phyloP scores from a whole-genome alignment of 2,329 filamentous ascomycete genomes.

The Aspergillus latus region DNA sequence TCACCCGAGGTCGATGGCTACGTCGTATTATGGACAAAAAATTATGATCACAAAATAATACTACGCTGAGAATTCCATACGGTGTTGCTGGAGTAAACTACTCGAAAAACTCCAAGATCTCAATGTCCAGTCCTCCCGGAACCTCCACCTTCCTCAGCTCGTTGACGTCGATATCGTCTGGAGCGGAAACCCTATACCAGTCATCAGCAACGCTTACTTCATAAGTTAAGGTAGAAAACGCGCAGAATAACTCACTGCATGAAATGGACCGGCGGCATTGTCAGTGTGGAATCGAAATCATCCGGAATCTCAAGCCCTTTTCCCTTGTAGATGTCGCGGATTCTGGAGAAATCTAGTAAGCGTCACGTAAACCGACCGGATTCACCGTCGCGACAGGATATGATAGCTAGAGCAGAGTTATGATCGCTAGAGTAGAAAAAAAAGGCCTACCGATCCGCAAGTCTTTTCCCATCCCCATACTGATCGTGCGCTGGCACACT shows the following conservation, averaged over 20 bases:
- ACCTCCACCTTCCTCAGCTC: slow-evolving; percentile 12
- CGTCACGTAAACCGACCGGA: neutral
- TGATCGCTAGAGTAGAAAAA: neutral
- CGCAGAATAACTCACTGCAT: slow-evolving; percentile 16
- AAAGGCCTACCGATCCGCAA: slow-evolving; percentile 1
- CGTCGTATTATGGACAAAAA: no score
- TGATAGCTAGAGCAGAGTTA: neutral
- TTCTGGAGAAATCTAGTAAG: neutral
- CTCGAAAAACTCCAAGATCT: slow-evolving; percentile 3
- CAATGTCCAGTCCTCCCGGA: slow-evolving; percentile 5
- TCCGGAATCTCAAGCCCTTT: slow-evolving; percentile 20
- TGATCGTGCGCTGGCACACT: slow-evolving; percentile 5
- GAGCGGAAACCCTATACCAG: slow-evolving; percentile 3
- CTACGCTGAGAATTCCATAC: neutral
- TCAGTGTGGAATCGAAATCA: slow-evolving; percentile 21
- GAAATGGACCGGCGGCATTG: slow-evolving; percentile 22
- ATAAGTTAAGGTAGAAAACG: neutral
- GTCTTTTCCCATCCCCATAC: slow-evolving; percentile 8
- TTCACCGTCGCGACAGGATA: neutral
- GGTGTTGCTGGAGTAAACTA: neutral
- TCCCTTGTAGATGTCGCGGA: slow-evolving; percentile 15
- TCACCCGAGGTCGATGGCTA: no score
- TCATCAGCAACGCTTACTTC: no score
- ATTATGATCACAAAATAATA: neutral
- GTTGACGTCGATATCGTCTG: slow-evolving; percentile 7